Base-by-base conservation (phyloP, 2,329 filamentous ascomycete species). In the Alternaria sp. region DNA sequence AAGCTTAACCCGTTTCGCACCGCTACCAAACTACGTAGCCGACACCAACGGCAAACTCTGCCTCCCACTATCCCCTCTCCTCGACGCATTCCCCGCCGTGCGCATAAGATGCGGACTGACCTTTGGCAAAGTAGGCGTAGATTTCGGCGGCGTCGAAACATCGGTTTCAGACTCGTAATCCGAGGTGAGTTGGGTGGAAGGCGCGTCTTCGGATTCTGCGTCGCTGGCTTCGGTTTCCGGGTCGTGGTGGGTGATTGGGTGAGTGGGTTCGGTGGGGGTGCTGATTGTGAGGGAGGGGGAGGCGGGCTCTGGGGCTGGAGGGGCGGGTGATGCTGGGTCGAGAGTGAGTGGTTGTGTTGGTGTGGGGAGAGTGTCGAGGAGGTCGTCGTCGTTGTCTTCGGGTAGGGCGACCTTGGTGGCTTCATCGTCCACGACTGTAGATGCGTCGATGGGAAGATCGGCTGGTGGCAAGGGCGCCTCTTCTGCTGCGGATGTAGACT, bases 11-110 rank as follows among this genome's bases (percentile, higher is more conserved):
- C 60, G 46, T 37, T 64, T 64, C n/a, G 46, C n/a, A 6, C 53
- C 37, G 41, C 46, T 54, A 21, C 26, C 56, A 56, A 12, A 25
- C 68, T 72, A 76, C 18, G 70, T 71, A 57, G 73, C 75, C 53
- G 73, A 71, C 2, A 77, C 72, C 33, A 77, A 66, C n/a, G 72
- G 73, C 30, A 76, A 41, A 43, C 66, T 72, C 41, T 62, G 64
- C 18, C 69, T 67, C 18, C 58, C 70, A 12, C 20, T 53, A 3
- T 71, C 71, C 15, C 67, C 66, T 23, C 71, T 57, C 5, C 43
- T 47, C 3, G 67, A 25, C 4, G 64, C 59, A 25, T 68, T 68
- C 3, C 74, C 74, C 1, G 74, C 74, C 14, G 74, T 77, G 21
- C 74, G 73, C 74, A 77, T 75, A 6, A 68, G 54, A 21, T 73